Base-by-base conservation (phyloP, 1,139 yeast genomes). In the Sugiyamaella paludigena region DNA sequence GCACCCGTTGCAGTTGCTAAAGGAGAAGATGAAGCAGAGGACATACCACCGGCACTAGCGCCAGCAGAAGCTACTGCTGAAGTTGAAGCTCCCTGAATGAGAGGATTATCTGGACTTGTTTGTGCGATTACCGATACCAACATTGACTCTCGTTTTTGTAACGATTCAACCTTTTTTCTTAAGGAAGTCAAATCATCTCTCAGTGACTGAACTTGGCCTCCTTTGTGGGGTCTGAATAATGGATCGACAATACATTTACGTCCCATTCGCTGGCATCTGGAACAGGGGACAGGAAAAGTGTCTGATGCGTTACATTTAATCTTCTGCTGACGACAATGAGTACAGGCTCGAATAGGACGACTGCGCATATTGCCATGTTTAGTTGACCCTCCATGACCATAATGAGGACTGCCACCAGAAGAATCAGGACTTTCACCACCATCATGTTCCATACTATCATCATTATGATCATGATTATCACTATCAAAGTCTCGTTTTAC, bases 241-340 rank as follows among this genome's bases (percentile, higher is more conserved):
- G 97, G 97, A 64, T 91, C 96, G 32, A 91, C 87, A 59, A 86
- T 91, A 71, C 98, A 91, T 52, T 77, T 78, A 37, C 89, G 73
- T 1, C 81, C 83, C 87, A 86, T 84, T 61, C 84, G 75, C 43
- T 81, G 84, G 67, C 97, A 91, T 51, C 96, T 70, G 30, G 84
- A 78, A 66, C 97, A 91, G 0, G 96, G 87, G 11, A 75, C 74
- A 1, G 97, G 97, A 58, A 79, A 85, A 53, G 84, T 81, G 26
- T 86, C 92, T 2, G 87, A 79, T 0, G 97, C 97, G 63, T 91
- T 87, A 69, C 98, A 91, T 62, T 85, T 86, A 68, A 89, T 88
- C 68, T 91, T 91, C 65, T 89, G 97, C 64, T 91, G 97, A 47
- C 97, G 81, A 65, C 98, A 91, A 62, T 88, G 94, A 0, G 96